Evolutionary conservation across 2,329 filamentous ascomycete species (phyloP).

Genomic region (Xylaria sp.): DNA sequence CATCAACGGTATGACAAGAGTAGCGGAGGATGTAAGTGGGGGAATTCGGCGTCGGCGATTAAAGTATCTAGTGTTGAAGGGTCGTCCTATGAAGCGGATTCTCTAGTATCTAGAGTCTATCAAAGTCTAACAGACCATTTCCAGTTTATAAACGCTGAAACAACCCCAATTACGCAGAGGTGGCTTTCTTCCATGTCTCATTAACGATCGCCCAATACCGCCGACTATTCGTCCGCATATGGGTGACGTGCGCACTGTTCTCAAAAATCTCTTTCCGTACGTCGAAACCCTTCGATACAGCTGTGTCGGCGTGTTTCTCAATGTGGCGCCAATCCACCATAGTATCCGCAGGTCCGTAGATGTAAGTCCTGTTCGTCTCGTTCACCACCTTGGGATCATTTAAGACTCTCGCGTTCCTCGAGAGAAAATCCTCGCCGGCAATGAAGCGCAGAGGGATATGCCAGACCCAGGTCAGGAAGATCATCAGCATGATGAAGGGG

Average conservation of each 20-base stretch:
- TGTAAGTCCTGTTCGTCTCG: conserved; percentile 55
- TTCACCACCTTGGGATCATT: conserved; percentile 44
- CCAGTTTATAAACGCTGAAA: too few relatives aligned
- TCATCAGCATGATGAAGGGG: conserved; percentile 44
- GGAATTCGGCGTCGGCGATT: too few relatives aligned
- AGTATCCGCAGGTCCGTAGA: conserved; percentile 56
- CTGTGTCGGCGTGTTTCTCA: conserved; percentile 53
- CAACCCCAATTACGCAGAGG: background rate
- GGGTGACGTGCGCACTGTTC: conserved; percentile 57
- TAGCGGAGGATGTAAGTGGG: too few relatives aligned
- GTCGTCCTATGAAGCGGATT: too few relatives aligned
- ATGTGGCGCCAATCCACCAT: conserved; percentile 55
- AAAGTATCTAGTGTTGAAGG: too few relatives aligned
- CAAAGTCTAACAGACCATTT: too few relatives aligned
- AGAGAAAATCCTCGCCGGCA: conserved; percentile 41
- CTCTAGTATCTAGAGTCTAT: too few relatives aligned
- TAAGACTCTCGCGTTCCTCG: conserved; percentile 45
- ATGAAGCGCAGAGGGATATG: conserved; percentile 40
- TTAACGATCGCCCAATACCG: conserved; percentile 58
- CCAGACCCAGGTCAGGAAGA: conserved; percentile 42
- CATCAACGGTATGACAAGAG: too few relatives aligned
- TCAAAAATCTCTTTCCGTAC: conserved; percentile 54
- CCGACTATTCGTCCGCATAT: conserved; percentile 50
- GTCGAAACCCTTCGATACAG: conserved; percentile 46
- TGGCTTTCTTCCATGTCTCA: conserved; percentile 51